Evolutionary conservation across 345 rosid species (phyloP).

Genomic region (Populus nigra): DNA sequence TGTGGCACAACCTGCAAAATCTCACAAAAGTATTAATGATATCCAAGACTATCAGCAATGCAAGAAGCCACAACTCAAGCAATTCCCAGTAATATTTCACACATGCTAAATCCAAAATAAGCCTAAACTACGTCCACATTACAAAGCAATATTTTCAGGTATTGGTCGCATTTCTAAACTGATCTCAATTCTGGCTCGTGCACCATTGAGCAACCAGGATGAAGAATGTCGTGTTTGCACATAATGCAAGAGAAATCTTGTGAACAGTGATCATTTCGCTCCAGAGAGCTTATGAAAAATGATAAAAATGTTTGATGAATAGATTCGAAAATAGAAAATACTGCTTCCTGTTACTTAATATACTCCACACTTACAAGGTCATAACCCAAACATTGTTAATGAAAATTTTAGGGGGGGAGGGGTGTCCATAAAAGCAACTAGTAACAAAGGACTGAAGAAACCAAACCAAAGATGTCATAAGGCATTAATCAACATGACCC

Average conservation of each 20-base stretch:
- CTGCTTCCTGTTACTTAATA: not conserved
- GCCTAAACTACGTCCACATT: not conserved
- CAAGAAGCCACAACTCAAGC: constrained; percentile 1
- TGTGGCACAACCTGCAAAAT: constrained; percentile 30
- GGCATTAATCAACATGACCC: not conserved
- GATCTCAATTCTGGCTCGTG: not conserved
- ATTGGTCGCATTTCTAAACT: not conserved
- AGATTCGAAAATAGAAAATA: not conserved
- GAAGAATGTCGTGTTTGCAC: not conserved
- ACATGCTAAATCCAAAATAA: not conserved
- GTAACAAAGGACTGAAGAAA: not conserved
- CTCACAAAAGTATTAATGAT: not conserved
- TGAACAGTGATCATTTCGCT: too few species aligned
- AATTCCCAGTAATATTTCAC: not conserved
- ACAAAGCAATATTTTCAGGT: not conserved
- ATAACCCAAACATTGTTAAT: not conserved
- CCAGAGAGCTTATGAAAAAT: not conserved
- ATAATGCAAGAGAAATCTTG: not conserved
- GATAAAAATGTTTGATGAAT: not conserved
- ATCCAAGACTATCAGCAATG: not conserved
- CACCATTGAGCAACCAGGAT: not conserved
- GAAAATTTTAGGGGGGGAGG: too few species aligned
- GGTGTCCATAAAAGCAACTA: not conserved
- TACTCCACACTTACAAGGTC: not conserved
- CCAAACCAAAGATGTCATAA: not conserved